phyloP scores from a whole-genome alignment of 345 rosid species.

The Pseudoturritis turrita region DNA sequence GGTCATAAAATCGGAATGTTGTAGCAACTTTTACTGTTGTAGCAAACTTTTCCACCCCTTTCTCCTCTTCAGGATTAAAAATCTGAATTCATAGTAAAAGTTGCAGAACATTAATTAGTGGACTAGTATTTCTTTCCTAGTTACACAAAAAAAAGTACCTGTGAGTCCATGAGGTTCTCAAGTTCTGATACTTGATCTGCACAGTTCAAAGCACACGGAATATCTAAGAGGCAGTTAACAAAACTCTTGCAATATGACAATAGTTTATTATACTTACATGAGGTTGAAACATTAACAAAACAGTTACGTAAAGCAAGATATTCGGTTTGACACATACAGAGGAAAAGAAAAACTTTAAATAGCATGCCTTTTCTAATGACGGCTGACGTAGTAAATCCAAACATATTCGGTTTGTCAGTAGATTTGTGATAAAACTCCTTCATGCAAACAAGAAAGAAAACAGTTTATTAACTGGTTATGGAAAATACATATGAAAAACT shows the following conservation, averaged over 20 bases:
- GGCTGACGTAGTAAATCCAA: constrained; percentile 80
- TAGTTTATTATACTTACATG: not conserved
- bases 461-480: not conserved
- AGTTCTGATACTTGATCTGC: constrained; percentile 64
- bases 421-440: constrained; percentile 77
- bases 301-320: constrained; percentile 1
- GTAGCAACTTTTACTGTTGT: constrained; percentile 52
- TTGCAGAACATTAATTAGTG: not conserved
- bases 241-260: not conserved
- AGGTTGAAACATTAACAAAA: constrained; percentile 4
- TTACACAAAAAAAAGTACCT: constrained; percentile 36
- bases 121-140: not conserved
- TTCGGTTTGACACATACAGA: not conserved
- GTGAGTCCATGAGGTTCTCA: constrained; percentile 73
- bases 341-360: not conserved
- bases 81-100: constrained; percentile 41
- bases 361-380: constrained; percentile 60
- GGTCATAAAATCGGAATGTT: constrained; percentile 60
- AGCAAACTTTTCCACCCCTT: constrained; percentile 45
- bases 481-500: not conserved
- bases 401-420: constrained; percentile 63
- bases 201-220: constrained; percentile 43
- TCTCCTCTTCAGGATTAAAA: constrained; percentile 49
- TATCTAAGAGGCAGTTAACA: constrained; percentile 33
- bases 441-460: constrained; percentile 10